phyloP scores from a whole-genome alignment of 2,329 filamentous ascomycete genomes.

The Paecilomyces dactylethromorphus region DNA sequence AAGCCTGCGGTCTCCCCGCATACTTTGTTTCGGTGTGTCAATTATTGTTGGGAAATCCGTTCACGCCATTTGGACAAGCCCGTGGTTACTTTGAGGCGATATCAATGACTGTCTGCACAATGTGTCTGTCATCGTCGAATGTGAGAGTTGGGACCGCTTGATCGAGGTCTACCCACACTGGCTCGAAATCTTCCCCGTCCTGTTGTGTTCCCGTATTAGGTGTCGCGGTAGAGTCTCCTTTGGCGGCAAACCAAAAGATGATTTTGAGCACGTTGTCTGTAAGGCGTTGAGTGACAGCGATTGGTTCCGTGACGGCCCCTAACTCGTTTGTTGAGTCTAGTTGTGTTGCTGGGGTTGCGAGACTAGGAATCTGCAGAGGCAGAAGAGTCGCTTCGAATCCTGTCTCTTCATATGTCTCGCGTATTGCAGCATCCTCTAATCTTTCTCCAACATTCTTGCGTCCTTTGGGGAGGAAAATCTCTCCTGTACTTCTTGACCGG shows the following conservation, averaged over 20 bases:
- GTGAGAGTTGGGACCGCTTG: slow-evolving; percentile 9
- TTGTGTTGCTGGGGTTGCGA: slow-evolving; percentile 3
- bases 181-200: slow-evolving; percentile 10
- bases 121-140: slow-evolving; percentile 4
- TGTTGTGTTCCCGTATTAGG: slow-evolving; percentile 10
- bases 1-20: no score
- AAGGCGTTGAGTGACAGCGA: slow-evolving; percentile 3
- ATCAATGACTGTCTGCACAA: background rate
- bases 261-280: slow-evolving; percentile 4
- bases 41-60: no score
- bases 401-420: slow-evolving; percentile 21
- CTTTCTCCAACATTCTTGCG: slow-evolving; percentile 18
- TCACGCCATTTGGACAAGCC: background rate
- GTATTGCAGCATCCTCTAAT: slow-evolving; percentile 14
- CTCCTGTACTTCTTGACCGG: slow-evolving; percentile 2
- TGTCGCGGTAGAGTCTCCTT: slow-evolving; percentile 4
- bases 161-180: slow-evolving; percentile 4
- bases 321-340: background rate
- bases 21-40: no score
- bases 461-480: slow-evolving; percentile 19
- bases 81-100: background rate
- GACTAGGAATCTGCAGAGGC: background rate
- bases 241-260: slow-evolving; percentile 12
- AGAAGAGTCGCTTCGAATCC: background rate
- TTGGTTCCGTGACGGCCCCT: slow-evolving; percentile 2